A percentile compares a stretch with the other conserved stretches of the same genome.
These are phyloP conservation scores for Sporothrix schenckii DNA, from an alignment of 2,329 filamentous ascomycete species.

Conservation along the genomic window DNA sequence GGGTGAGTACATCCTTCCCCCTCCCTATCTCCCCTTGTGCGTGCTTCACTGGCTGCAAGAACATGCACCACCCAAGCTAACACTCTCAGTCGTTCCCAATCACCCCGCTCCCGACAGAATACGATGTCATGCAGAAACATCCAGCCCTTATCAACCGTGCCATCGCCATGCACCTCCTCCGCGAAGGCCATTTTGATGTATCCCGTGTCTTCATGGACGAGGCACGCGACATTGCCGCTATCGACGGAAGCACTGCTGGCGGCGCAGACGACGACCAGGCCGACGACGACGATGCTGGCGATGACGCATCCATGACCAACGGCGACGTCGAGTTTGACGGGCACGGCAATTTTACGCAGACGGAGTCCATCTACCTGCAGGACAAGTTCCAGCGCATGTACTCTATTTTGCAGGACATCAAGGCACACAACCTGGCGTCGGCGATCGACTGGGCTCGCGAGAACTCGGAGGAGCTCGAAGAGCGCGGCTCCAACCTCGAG, in stretches of 20 bases:
- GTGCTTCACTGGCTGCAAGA: too few species aligned
- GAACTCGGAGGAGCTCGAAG: conserved; percentile 72
- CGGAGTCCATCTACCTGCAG: conserved; percentile 71
- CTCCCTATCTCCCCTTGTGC: too few species aligned
- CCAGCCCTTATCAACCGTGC: conserved; percentile 83
- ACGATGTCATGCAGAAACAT: conserved; percentile 77
- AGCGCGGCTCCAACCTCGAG: conserved; percentile 86
- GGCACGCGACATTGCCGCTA: conserved; percentile 44
- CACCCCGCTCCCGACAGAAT: conserved; percentile 72
- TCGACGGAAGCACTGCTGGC: conserved; percentile 31
- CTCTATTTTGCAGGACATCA: conserved; percentile 77
- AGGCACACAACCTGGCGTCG: conserved; percentile 71
- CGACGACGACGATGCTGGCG: background rate
- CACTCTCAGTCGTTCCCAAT: conserved; percentile 45
- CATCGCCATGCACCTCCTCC: conserved; percentile 93
- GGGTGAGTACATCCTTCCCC: conserved; percentile 52
- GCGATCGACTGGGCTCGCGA: conserved; percentile 84
- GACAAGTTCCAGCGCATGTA: conserved; percentile 89
- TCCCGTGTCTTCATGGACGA: conserved; percentile 84
- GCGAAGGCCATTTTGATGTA: conserved; percentile 89
- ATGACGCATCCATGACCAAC: conserved; percentile 35
- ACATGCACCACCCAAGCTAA: conserved; percentile 32
- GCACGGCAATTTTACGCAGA: conserved; percentile 47
- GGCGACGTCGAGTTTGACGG: conserved; percentile 40
- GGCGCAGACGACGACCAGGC: background rate